Conservation (phyloP, 2,329 filamentous ascomycete species). For the Verticillium longisporum region DNA sequence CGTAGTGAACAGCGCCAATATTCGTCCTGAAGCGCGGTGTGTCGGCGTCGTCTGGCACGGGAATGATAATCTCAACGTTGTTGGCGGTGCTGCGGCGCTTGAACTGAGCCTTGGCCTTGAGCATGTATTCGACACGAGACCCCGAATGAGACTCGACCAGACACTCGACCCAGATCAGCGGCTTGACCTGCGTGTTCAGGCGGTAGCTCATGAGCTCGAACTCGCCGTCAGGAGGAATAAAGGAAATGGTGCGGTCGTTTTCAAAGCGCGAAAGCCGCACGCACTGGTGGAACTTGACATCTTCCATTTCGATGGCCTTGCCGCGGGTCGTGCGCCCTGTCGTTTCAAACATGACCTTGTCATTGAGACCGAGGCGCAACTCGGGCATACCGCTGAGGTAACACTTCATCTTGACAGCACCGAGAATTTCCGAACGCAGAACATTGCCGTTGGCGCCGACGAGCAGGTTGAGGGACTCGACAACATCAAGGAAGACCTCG, state of each 20-base stretch:
- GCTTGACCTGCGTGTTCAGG: slow-evolving; percentile 96
- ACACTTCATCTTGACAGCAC: slow-evolving; percentile 99
- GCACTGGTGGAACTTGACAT: slow-evolving; percentile 99
- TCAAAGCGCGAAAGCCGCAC: slow-evolving; percentile 93
- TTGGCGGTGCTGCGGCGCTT: slow-evolving; percentile 96
- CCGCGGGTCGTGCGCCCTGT: slow-evolving; percentile 89
- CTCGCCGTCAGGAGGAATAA: slow-evolving; percentile 96
- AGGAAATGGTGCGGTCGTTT: slow-evolving; percentile 97
- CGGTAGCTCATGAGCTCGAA: slow-evolving; percentile 99
- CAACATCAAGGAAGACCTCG: slow-evolving; percentile 96
- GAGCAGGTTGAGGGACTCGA: slow-evolving; percentile 92
- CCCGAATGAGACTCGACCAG: slow-evolving; percentile 94
- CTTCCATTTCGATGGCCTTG: slow-evolving; percentile 99
- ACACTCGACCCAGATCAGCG: slow-evolving; percentile 97
- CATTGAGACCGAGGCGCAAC: slow-evolving; percentile 86
- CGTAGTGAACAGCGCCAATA: slow-evolving; percentile 94
- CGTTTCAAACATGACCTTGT: slow-evolving; percentile 99
- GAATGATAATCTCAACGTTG: slow-evolving; percentile 96
- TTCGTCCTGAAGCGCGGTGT: slow-evolving; percentile 95
- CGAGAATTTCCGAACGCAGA: slow-evolving; percentile 89
- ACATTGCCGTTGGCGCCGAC: slow-evolving; percentile 94
- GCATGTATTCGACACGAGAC: slow-evolving; percentile 96
- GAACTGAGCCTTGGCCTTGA: slow-evolving; percentile 97
- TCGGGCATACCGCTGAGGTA: slow-evolving; percentile 98
- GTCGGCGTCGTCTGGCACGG: slow-evolving; percentile 95